Base-by-base conservation (phyloP, 2,329 filamentous ascomycete genomes). In the Chaetomium strumarium region DNA sequence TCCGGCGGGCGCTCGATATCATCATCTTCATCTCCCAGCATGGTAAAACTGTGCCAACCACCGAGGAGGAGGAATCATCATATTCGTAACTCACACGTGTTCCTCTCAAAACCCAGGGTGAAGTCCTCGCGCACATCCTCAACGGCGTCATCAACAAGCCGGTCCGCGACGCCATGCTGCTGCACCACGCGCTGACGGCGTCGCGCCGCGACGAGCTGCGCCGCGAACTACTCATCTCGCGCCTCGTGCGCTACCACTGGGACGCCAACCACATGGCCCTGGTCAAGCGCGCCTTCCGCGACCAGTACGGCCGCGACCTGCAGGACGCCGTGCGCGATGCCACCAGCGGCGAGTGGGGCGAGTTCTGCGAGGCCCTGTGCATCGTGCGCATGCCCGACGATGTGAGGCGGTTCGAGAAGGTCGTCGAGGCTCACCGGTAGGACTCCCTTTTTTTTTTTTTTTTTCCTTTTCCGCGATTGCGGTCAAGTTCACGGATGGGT, bases 71-170 rank as follows among this genome's bases (percentile, higher is more conserved):
- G n/a, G n/a, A n/a, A n/a, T n/a, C n/a, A n/a, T n/a, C n/a, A n/a
- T n/a, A n/a, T n/a, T 14, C 11, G 29, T 16, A 44, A 29, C 33
- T n/a, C 8, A 16, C n/a, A n/a, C 8, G 12, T n/a, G 14, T n/a
- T n/a, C n/a, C n/a, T n/a, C n/a, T n/a, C n/a, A n/a, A 40, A 44
- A 62, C n/a, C n/a, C 55, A 96, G 91, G 93, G 93, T 58, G 93
- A 99, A 73, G 84, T 95, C 17, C 83, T 97, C 36, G 89, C 90
- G 0, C 93, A 97, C 70, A 89, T 97, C 62, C 85, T 99, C 64
- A 96, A 97, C 71, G 93, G 93, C 63, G 84, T 95, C 52, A 95
- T 97, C 73, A 97, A 97, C 73, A 88, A 88, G 54, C 91, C 93
- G 6, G 90, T 95, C 57, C 88, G 93, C 51, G 93, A 97, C 68